These are phyloP conservation scores for Isabelozyma rhagii DNA, from an alignment of 805 yeast genomes.

Conservation along the genomic window DNA sequence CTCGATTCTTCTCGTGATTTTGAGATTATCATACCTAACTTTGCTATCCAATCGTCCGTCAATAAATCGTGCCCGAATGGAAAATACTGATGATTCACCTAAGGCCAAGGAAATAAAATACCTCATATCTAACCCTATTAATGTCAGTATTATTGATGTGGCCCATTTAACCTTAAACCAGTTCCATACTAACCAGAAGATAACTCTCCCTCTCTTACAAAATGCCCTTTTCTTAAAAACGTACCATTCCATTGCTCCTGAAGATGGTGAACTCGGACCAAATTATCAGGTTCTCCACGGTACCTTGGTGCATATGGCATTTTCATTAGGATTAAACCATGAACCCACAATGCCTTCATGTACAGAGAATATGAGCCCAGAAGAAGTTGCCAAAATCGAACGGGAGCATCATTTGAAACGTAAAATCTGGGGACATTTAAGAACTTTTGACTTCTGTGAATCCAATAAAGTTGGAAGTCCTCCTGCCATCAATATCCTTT, in stretches of 20 bases:
- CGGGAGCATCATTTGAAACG: slow-evolving; percentile 47
- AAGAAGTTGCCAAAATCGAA: slow-evolving; percentile 8
- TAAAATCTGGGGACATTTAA: slow-evolving; percentile 54
- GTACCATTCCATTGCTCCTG: slow-evolving; percentile 56
- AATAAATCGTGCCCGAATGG: slow-evolving; percentile 14
- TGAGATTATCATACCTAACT: slow-evolving; percentile 35
- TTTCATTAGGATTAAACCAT: slow-evolving; percentile 44
- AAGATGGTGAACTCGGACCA: slow-evolving; percentile 43
- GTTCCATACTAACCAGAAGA: slow-evolving; percentile 42
- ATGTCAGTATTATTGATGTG: slow-evolving; percentile 34
- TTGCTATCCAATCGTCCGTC: slow-evolving; percentile 17
- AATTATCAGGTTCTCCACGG: slow-evolving; percentile 18
- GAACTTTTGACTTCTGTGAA: slow-evolving; percentile 27
- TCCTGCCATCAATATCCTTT: slow-evolving; percentile 28
- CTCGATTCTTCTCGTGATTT: slow-evolving; percentile 30
- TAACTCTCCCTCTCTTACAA: slow-evolving; percentile 52
- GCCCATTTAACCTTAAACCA: slow-evolving; percentile 51
- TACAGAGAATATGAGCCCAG: slow-evolving; percentile 16
- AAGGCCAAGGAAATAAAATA: slow-evolving; percentile 20
- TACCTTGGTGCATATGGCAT: slow-evolving; percentile 40
- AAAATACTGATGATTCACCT: slow-evolving; percentile 11
- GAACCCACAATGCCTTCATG: slow-evolving; percentile 40
- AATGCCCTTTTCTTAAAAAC: slow-evolving; percentile 55
- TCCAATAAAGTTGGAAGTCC: slow-evolving; percentile 46
- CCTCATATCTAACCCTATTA: slow-evolving; percentile 38